phyloP scores from a whole-genome alignment of 345 rosid species.

The Alliaria petiolata region DNA sequence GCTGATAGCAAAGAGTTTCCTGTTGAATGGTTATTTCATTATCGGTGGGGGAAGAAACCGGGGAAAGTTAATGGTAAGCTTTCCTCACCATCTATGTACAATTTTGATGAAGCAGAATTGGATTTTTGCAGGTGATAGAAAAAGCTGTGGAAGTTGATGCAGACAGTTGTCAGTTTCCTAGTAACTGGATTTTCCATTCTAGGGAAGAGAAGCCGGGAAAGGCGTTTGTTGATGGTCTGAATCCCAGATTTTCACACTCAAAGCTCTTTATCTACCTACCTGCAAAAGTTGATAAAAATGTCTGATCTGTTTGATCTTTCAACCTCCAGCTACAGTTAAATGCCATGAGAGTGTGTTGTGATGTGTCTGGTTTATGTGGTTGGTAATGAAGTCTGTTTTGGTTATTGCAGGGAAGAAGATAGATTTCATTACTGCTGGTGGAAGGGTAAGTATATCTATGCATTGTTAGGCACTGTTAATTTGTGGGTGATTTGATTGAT shows the following conservation, averaged over 20 bases:
- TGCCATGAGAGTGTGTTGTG: not conserved
- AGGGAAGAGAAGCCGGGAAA: conserved; percentile 91
- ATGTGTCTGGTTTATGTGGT: no score
- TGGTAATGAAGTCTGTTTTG: conserved; percentile 27
- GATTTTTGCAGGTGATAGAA: conserved; percentile 77
- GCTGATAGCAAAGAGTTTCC: conserved; percentile 78
- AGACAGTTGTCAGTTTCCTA: conserved; percentile 86
- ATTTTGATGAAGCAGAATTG: conserved; percentile 28
- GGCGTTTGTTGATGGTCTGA: conserved; percentile 91
- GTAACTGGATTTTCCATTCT: conserved; percentile 88
- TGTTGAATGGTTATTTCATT: conserved; percentile 90
- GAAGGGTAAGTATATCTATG: conserved; percentile 59
- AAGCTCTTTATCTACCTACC: conserved; percentile 4
- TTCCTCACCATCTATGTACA: conserved; percentile 21
- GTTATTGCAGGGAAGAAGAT: conserved; percentile 73
- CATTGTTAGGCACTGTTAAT: conserved; percentile 2
- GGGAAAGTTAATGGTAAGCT: conserved; percentile 84
- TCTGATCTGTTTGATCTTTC: no score
- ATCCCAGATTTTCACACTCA: conserved; percentile 33
- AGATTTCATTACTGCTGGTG: conserved; percentile 78
- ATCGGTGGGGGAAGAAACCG: conserved; percentile 87
- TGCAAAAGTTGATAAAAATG: not conserved
- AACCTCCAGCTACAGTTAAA: no score
- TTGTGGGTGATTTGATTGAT: not conserved
- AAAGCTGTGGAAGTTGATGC: conserved; percentile 94